Evolutionary conservation across 192 early-diverging fungal species (phyloP), one percentile per base, ranked within the genome.

Genomic region (Coemansia sp.): DNA sequence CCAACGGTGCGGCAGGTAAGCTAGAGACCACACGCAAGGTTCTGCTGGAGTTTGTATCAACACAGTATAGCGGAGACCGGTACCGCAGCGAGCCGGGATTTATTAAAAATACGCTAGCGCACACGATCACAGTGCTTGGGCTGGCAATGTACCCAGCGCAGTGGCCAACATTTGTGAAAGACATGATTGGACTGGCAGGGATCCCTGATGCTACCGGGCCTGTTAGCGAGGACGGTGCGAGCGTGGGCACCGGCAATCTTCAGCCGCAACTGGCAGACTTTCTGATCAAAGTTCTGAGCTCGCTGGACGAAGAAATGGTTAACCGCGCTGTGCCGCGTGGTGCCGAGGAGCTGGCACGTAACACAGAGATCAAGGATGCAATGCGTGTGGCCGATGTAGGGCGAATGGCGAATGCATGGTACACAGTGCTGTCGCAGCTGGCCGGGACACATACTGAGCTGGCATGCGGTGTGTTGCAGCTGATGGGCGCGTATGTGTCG

Each of bases 291-390:
- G 79, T 96, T 26, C 84, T 88, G 41, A 66, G 84, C 38, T 86
- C 88, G 5, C 89, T 98, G 24, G 92, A 98, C 73, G 94, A 95
- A 32, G 92, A 95, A 66, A 85, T 98, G 67, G 93, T 90, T 38
- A 89, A 85, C 55, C 84, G 84, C 7, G 74, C 85, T 16, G 88
- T 92, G 29, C 84, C 85, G 14, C 86, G 92, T 18, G 67, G 80
- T 35, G 66, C 84, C 50, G 87, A 88, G 26, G 88, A 93, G 54
- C 68, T 85, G 12, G 80, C 81, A 5, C 82, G 89, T 32, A 96
- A 95, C 71, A 90, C 87, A 19, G 69, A 81, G 41, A 89, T 96
- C 70, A 98, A 98, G 79, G 96, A 98, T 64, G 76, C 80, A 12
- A 95, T 98, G 94, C 85, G 96, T 29, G 84, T 89, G 48, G 82